These are phyloP conservation scores for Tylopilus sp. DNA, from an alignment of 768 basidiomycete species.

Conservation along the genomic window DNA sequence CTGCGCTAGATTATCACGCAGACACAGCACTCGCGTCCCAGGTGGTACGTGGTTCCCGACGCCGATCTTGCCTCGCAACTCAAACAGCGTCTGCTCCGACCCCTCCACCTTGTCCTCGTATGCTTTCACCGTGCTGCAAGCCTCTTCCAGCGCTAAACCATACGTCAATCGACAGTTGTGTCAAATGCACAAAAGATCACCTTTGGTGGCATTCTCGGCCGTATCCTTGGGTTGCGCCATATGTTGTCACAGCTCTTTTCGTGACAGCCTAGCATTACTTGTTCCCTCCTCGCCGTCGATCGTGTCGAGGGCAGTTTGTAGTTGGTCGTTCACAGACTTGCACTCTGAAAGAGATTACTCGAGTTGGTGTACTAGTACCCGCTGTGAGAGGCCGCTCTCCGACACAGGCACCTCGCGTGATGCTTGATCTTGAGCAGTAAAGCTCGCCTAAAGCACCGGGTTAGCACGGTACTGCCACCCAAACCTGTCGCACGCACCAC, in stretches of 20 bases:
- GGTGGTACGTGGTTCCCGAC: slow-evolving; percentile 69
- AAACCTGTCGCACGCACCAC: no score
- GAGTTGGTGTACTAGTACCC: slow-evolving; percentile 51
- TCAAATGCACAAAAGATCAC: slow-evolving; percentile 25
- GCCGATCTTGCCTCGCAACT: slow-evolving; percentile 72
- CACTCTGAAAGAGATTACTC: slow-evolving; percentile 56
- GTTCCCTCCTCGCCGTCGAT: no score
- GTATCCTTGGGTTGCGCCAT: slow-evolving; percentile 37
- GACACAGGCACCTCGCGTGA: slow-evolving; percentile 27
- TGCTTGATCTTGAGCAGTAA: slow-evolving; percentile 51
- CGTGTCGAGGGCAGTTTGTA: no score
- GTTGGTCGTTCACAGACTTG: no score
- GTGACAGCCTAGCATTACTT: slow-evolving; percentile 20
- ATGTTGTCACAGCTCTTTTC: slow-evolving; percentile 39
- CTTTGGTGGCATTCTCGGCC: slow-evolving; percentile 38
- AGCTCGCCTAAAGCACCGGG: slow-evolving; percentile 51
- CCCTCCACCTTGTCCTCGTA: no score
- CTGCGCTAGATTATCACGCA: slow-evolving; percentile 80
- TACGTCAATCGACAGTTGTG: slow-evolving; percentile 7
- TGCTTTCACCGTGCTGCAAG: no score
- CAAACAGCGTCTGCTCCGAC: slow-evolving; percentile 71
- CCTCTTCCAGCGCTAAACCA: no score
- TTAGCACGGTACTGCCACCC: background rate
- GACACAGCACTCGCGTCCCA: no score
- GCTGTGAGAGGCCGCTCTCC: slow-evolving; percentile 37